These are phyloP conservation scores for Macrocystidia cucumis DNA, from an alignment of 1,284 basidiomycete species.

Conservation along the genomic window DNA sequence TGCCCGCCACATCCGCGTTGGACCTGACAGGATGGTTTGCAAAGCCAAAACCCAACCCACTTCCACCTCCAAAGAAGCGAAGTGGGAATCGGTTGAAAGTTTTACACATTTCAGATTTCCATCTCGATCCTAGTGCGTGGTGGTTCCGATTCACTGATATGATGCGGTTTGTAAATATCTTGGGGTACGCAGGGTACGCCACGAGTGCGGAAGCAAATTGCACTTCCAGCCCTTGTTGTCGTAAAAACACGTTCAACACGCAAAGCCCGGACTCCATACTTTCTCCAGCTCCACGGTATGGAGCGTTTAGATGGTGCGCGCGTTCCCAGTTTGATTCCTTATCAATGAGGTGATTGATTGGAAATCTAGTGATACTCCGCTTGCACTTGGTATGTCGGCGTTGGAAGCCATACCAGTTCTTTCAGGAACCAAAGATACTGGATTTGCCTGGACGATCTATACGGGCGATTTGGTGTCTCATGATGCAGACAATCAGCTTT, in stretches of 20 bases:
- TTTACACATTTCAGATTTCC: constrained; percentile 72
- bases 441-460: constrained; percentile 63
- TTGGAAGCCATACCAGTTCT: constrained; percentile 64
- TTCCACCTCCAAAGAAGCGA: constrained; percentile 43
- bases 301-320: constrained; percentile 50
- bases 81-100: constrained; percentile 66
- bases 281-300: constrained; percentile 60
- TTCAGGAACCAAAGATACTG: constrained; percentile 48
- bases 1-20: constrained; percentile 17
- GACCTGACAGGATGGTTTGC: constrained; percentile 26
- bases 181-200: constrained; percentile 57
- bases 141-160: not conserved
- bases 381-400: constrained; percentile 52
- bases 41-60: constrained; percentile 59
- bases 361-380: constrained; percentile 57
- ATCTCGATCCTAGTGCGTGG: constrained; percentile 61
- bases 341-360: too few species aligned
- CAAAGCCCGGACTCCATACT: constrained; percentile 42
- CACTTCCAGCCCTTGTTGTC: constrained; percentile 67
- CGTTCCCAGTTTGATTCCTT: not conserved
- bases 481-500: constrained; percentile 57
- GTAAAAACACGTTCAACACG: constrained; percentile 45
- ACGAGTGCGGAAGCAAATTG: constrained; percentile 74
- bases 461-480: constrained; percentile 77
- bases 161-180: constrained; percentile 3